Evolutionary conservation across 1,139 yeast genomes (phyloP), one percentile per base, ranked within the genome.

Genomic region (Hyphopichia fennica): DNA sequence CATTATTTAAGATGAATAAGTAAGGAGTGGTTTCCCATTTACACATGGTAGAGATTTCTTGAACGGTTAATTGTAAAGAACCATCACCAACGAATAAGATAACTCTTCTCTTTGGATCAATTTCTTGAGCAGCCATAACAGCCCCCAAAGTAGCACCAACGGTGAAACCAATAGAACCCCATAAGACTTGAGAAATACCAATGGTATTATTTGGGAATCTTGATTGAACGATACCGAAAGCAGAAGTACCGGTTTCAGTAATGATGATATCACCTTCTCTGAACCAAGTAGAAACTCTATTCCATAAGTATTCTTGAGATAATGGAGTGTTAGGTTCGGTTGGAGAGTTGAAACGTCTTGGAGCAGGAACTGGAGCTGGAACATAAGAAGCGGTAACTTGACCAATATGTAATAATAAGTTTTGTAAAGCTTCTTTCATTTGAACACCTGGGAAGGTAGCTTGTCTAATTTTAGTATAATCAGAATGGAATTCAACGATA

Each of bases 101-200:
- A 46, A 86, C 95, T 72, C 96, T 79, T 64, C 80, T 82, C 50
- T 65, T 62, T 41, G 83, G 81, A 58, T 83, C 83, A 41, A 83
- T 57, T 63, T 88, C 96, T 57, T 81, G 81, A 47, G 90, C 87
- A 19, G 95, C 96, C 73, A 86, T 78, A 29, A 84, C 84, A 25
- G 96, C 96, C 65, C 96, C 96, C 47, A 84, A 68, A 30, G 88
- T 77, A 41, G 95, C 87, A 58, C 96, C 96, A 37, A 87, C 88
- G 27, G 96, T 81, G 74, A 73, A 88, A 57, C 96, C 96, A 64
- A 88, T 87, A 37, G 95, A 86, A 45, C 96, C 96, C 91, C 95
- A 88, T 59, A 88, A 74, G 37, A 87, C 95, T 69, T 88, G 96
- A 41, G 95, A 86, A 51, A 88, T 87, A 58, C 95, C 95, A 51